Evolutionary conservation across 1,284 basidiomycete species (phyloP), one percentile per base, ranked within the genome.

Genomic region (Trametes hirsuta): DNA sequence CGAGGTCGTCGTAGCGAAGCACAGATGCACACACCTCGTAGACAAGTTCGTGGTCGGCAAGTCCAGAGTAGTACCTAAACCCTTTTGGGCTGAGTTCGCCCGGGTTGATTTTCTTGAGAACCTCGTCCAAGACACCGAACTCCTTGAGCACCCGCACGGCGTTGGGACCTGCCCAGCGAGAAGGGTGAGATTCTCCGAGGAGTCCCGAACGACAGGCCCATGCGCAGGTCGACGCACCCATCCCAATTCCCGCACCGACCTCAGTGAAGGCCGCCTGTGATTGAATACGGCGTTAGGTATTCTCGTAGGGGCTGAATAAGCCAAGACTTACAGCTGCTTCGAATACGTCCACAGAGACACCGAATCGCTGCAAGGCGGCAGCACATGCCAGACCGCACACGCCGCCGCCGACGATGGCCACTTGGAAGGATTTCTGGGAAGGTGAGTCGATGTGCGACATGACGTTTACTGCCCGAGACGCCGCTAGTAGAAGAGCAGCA

Each of bases 401-500:
- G 15, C 84, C 83, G 22, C 82, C 83, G 36, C 84, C 84, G 3
- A 85, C 74, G 37, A 85, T 77, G 0, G 82, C 81, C 24, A 85
- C 76, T 42, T 74, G 72, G 61, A 84, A 77, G 62, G 78, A 75
- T 57, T 79, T 81, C 45, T 50, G 47, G 8, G 11, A 40, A 21
- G 45, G 11, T 45, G 25, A 15, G 15, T 34, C 15, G n/a, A 40
- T 21, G 24, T 25, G 35, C 3, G 24, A 6, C 11, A 37, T 41
- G 24, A 48, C 9, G n/a, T 25, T 24, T 1, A 21, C 24, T 50
- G 18, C 6, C 4, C 11, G 18, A n/a, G 6, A n/a, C 11, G 9
- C 37, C 21, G 6, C 3, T 25, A 15, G 36, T n/a, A 18, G 21
- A 11, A 18, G 22, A 25, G 14, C 25, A 22, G 9, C 35, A 6